Evolutionary conservation across 1,139 yeast genomes (phyloP).

Genomic region (Yamadazyma siamensis): DNA sequence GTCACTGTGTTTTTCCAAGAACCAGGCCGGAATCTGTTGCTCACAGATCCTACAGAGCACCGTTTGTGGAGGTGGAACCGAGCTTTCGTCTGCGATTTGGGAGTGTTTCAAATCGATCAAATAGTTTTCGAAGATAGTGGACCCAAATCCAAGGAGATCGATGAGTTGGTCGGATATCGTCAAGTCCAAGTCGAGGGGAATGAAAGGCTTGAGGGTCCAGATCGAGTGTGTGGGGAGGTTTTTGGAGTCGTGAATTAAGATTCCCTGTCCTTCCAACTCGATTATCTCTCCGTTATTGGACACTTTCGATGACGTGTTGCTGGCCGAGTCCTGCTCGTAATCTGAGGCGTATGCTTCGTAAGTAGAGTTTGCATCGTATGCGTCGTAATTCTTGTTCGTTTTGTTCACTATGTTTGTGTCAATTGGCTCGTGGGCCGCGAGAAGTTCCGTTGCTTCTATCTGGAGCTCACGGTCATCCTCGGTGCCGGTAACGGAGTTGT

Average conservation of each 20-base stretch:
- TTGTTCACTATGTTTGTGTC: not conserved
- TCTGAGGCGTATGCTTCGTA: too few species aligned
- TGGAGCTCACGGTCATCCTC: conserved; percentile 1
- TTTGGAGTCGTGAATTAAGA: conserved; percentile 68
- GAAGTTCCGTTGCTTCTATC: conserved; percentile 1
- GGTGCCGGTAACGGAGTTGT: conserved; percentile 18
- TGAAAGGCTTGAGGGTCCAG: conserved; percentile 88
- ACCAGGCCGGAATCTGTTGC: conserved; percentile 91
- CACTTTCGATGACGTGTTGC: conserved; percentile 26
- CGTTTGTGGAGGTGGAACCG: conserved; percentile 72
- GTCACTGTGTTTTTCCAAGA: conserved; percentile 89
- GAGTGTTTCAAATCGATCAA: conserved; percentile 58
- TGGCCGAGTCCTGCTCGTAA: conserved; percentile 3
- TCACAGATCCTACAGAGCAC: conserved; percentile 93
- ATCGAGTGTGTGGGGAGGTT: conserved; percentile 78
- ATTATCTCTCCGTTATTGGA: conserved; percentile 59
- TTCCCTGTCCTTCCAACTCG: conserved; percentile 93
- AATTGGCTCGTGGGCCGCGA: not conserved
- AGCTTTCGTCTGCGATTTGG: conserved; percentile 58
- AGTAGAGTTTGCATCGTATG: not conserved
- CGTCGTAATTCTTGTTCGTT: not conserved
- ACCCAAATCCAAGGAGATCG: conserved; percentile 82
- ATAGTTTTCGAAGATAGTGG: conserved; percentile 77
- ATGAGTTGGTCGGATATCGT: conserved; percentile 66
- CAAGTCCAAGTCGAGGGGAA: conserved; percentile 58